Conservation (phyloP, 768 basidiomycete species). For the Mycena amicta region DNA sequence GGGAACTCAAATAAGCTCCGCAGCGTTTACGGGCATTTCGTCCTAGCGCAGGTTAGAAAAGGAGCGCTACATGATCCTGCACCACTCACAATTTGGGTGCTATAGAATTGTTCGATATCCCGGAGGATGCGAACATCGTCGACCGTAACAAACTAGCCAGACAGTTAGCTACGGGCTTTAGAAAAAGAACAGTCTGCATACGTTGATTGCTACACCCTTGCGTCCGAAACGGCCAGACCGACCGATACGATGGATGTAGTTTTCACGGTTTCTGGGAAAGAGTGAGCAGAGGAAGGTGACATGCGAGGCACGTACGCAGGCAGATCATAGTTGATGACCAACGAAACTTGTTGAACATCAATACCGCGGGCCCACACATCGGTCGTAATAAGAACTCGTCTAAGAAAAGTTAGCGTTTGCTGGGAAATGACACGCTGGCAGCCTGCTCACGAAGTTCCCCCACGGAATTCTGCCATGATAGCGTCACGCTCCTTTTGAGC, state of each 20-base stretch:
- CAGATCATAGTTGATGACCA: slow-evolving; percentile 97
- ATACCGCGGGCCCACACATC: slow-evolving; percentile 98
- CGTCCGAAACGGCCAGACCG: slow-evolving; percentile 98
- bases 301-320: slow-evolving; percentile 66
- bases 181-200: slow-evolving; percentile 41
- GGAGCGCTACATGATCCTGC: too few relatives aligned
- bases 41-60: too few relatives aligned
- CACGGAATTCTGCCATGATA: slow-evolving; percentile 96
- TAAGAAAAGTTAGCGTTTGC: slow-evolving; percentile 34
- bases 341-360: slow-evolving; percentile 96
- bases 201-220: slow-evolving; percentile 99
- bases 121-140: slow-evolving; percentile 96
- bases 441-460: slow-evolving; percentile 78
- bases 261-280: slow-evolving; percentile 82
- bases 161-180: slow-evolving; percentile 18
- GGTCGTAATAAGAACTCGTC: slow-evolving; percentile 92
- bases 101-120: slow-evolving; percentile 97
- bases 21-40: slow-evolving; percentile 99
- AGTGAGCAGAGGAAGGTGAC: slow-evolving; percentile 8
- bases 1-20: slow-evolving; percentile 82
- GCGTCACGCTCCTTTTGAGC: slow-evolving; percentile 93
- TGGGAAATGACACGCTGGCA: slow-evolving; percentile 10
- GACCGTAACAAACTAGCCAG: slow-evolving; percentile 80
- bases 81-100: too few relatives aligned
- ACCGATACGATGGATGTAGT: slow-evolving; percentile 99